Percentiles rank a stretch among this genome's conserved stretches.
Conservation (phyloP, 768 basidiomycete species). For the Suillus spraguei region DNA sequence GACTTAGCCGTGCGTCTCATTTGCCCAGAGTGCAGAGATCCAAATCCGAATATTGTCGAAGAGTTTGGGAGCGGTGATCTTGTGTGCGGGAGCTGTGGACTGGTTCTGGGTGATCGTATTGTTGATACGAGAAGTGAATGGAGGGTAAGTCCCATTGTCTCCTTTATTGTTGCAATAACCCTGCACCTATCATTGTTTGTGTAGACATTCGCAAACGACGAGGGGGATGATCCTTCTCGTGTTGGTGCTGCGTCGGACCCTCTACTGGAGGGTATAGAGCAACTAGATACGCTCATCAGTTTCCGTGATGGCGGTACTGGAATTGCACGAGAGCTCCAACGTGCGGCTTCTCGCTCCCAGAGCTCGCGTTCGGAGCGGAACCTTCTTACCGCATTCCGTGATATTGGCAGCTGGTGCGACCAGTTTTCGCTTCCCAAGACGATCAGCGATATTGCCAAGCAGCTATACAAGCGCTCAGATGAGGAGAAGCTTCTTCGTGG, state of each 20-base stretch:
- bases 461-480: constrained; percentile 95
- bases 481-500: constrained; percentile 93
- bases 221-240: constrained; percentile 99
- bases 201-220: constrained; percentile 99
- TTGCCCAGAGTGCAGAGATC: constrained; percentile 94
- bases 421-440: constrained; percentile 92
- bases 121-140: constrained; percentile 99
- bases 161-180: constrained; percentile 15
- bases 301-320: constrained; percentile 96
- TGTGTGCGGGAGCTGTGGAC: constrained; percentile 90
- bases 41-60: constrained; percentile 93
- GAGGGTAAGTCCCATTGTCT: constrained; percentile 63
- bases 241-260: constrained; percentile 97
- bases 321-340: constrained; percentile 88
- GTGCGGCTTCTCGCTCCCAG: constrained; percentile 83
- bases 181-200: constrained; percentile 25
- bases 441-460: constrained; percentile 95
- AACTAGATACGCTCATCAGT: constrained; percentile 92
- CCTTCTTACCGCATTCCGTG: constrained; percentile 85
- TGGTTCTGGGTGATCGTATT: constrained; percentile 94
- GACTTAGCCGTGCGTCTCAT: constrained; percentile 88
- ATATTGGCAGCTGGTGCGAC: constrained; percentile 94
- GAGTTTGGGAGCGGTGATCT: constrained; percentile 98
- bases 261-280: constrained; percentile 91
- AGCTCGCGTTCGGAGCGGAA: constrained; percentile 82